phyloP scores from a whole-genome alignment of 192 early-diverging fungal genomes.

The Phycomyces blakesleeanus region DNA sequence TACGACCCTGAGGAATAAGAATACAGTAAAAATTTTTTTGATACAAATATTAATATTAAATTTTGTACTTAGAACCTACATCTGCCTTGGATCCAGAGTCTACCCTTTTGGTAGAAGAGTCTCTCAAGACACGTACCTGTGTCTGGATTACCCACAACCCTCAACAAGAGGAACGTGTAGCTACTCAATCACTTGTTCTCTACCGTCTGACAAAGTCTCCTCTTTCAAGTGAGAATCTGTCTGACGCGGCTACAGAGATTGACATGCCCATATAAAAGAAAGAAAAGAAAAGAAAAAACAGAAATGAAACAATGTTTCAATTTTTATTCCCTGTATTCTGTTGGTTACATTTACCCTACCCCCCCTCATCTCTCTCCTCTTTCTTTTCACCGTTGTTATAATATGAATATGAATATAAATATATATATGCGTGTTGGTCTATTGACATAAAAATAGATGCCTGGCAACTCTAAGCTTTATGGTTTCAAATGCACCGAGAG shows the following conservation, averaged over 20 bases:
- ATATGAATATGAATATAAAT: no score
- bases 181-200: constrained; percentile 28
- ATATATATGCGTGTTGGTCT: no score
- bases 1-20: no score
- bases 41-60: not conserved
- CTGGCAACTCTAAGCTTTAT: no score
- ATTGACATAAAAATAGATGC: no score
- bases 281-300: no score
- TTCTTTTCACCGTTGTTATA: no score
- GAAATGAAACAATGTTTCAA: not conserved
- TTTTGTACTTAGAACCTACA: constrained; percentile 81
- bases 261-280: constrained; percentile 1
- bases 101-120: constrained; percentile 65
- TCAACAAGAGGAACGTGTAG: constrained; percentile 58
- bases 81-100: constrained; percentile 77
- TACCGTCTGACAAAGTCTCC: not conserved
- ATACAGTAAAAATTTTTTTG: no score
- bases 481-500: no score
- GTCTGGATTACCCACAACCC: constrained; percentile 82
- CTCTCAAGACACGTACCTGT: constrained; percentile 59
- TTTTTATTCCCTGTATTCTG: not conserved
- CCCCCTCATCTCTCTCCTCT: no score
- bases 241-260: constrained; percentile 1
- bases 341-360: no score
- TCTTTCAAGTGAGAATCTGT: not conserved